Percentiles rank a stretch among this genome's conserved stretches.
Evolutionary conservation across 2,329 filamentous ascomycete genomes (phyloP).

Genomic region (Penicillium frequentans): DNA sequence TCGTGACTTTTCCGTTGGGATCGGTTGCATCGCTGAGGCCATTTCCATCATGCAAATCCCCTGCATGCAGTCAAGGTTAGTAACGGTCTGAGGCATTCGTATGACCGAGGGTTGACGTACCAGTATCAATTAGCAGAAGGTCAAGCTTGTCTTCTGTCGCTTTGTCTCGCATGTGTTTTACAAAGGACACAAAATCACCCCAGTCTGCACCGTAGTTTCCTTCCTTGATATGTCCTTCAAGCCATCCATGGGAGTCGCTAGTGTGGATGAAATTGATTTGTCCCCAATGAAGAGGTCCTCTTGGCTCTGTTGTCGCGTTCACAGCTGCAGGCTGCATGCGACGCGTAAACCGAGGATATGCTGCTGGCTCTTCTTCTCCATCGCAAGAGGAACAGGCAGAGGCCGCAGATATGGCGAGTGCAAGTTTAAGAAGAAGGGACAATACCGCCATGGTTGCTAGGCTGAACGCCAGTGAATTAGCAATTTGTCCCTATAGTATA

Average conservation of each 20-base stretch:
- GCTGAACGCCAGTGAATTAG: background rate
- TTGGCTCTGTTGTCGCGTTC: slow-evolving; percentile 1
- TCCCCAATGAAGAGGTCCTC: slow-evolving; percentile 48
- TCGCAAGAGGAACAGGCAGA: slow-evolving; percentile 7
- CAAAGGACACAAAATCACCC: slow-evolving; percentile 65
- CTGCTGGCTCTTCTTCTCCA: background rate
- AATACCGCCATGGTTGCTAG: background rate
- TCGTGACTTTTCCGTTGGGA: slow-evolving; percentile 57
- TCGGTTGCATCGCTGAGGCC: slow-evolving; percentile 62
- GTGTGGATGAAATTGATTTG: slow-evolving; percentile 64
- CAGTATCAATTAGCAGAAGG: slow-evolving; percentile 49
- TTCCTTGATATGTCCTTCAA: slow-evolving; percentile 62
- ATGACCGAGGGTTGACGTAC: slow-evolving; percentile 28
- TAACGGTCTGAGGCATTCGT: background rate
- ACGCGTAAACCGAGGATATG: slow-evolving; percentile 8
- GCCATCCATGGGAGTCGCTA: slow-evolving; percentile 63
- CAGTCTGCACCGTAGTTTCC: slow-evolving; percentile 65
- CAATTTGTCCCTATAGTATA: no score
- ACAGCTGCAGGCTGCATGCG: slow-evolving; percentile 8
- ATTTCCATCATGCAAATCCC: slow-evolving; percentile 65
- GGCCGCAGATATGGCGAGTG: background rate
- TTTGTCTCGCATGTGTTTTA: slow-evolving; percentile 59
- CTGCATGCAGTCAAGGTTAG: slow-evolving; percentile 25
- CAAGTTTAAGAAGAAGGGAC: background rate
- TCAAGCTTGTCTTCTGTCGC: slow-evolving; percentile 60